Evolutionary conservation across 1,284 basidiomycete genomes (phyloP), one percentile per base, ranked within the genome.

Genomic region (Golubevia pallescens): DNA sequence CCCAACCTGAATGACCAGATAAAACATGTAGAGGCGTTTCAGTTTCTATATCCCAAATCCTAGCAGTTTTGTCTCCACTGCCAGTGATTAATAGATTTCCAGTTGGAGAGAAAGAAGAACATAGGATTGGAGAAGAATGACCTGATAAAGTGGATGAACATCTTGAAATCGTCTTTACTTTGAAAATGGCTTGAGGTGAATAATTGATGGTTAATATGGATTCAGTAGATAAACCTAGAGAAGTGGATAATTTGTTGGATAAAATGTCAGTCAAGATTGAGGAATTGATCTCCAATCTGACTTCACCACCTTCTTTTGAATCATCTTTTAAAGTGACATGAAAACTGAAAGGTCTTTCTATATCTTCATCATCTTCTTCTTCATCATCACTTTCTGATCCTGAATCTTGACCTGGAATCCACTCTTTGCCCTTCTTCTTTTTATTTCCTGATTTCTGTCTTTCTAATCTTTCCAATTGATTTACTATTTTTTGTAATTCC

Each of bases 141-240:
- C 94, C 94, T 92, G 92, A 92, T 58, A 99, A 88, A 8, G 94
- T 97, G 23, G 93, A 93, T 16, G 93, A 95, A 86, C 96, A 98
- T 69, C 96, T 87, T 52, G 93, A 95, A 16, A 97, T 94, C 53
- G 93, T 93, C 73, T 95, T 89, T 13, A 99, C 96, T 73, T 92
- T 91, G 87, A 98, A 99, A 1, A 99, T 93, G 19, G 95, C 95
- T 86, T 98, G 95, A 2, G 97, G 96, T 59, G 82, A 79, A 61
- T 80, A 84, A 2, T 81, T 78, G 20, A 84, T 68, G 24, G 74
- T 75, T n/a, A 84, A 68, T 32, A 78, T 78, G 60, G 80, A 78
- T 69, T 84, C 81, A 54, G 73, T 61, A 61, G 79, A 80, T 19
- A 83, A 64, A 13, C 81, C 81, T 14, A 83, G 71, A 38, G 34